Percentiles rank a stretch among this genome's conserved stretches.
Conservation (phyloP, 768 basidiomycete genomes). For the Serendipita indica region DNA sequence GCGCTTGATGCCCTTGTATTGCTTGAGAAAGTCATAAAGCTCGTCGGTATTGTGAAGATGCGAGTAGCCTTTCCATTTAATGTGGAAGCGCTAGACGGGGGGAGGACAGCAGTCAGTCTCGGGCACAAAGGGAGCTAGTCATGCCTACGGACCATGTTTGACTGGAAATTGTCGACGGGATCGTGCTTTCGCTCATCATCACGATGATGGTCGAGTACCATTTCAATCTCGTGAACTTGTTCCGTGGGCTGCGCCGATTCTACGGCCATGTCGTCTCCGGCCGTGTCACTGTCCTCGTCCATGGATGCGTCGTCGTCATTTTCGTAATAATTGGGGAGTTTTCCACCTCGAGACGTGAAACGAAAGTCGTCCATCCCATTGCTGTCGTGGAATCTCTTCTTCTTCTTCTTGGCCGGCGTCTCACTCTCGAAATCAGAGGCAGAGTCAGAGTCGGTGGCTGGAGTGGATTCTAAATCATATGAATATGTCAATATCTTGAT, state of each 20-base stretch:
- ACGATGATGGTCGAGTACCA: constrained; percentile 71
- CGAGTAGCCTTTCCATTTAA: constrained; percentile 98
- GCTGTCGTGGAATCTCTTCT: constrained; percentile 36
- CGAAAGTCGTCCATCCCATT: constrained; percentile 56
- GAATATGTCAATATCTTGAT: neutral
- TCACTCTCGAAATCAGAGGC: constrained; percentile 46
- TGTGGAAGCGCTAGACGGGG: constrained; percentile 70
- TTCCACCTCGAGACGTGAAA: constrained; percentile 58
- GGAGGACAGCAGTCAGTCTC: constrained; percentile 14
- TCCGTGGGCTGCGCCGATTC: constrained; percentile 32
- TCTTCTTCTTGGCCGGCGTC: constrained; percentile 71
- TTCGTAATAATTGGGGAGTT: constrained; percentile 73
- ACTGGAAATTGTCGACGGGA: constrained; percentile 67
- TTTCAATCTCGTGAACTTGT: constrained; percentile 82
- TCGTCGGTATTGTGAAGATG: constrained; percentile 99
- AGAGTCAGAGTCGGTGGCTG: constrained; percentile 66
- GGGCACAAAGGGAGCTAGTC: constrained; percentile 10
- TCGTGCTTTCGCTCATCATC: constrained; percentile 71
- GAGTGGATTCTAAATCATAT: constrained; percentile 17
- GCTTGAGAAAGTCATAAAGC: constrained; percentile 87
- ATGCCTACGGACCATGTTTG: constrained; percentile 56
- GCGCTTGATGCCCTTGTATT: constrained; percentile 88
- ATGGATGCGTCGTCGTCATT: constrained; percentile 60
- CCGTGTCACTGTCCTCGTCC: constrained; percentile 44
- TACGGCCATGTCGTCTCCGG: constrained; percentile 33